phyloP scores from a whole-genome alignment of 257 asterid species.

The Forsythia viridissima region DNA sequence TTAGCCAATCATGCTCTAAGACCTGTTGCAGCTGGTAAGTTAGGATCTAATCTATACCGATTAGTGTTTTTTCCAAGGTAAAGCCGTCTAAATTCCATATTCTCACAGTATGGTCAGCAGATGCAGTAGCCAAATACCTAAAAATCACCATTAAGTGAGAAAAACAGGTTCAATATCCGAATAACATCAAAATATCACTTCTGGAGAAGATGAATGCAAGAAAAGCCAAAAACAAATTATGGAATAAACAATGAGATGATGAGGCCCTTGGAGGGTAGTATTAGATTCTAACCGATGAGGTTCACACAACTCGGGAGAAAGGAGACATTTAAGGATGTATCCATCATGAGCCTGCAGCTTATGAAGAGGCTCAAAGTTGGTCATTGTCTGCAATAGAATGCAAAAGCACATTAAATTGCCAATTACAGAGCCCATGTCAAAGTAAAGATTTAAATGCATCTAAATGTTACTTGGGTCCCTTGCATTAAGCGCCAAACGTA shows the following conservation, averaged over 20 bases:
- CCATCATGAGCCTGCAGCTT: conserved; percentile 93
- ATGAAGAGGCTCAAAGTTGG: conserved; percentile 96
- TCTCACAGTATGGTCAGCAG: conserved; percentile 89
- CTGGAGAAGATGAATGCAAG: neutral
- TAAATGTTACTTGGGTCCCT: conserved; percentile 71
- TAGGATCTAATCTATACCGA: conserved; percentile 42
- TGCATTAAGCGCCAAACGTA: conserved; percentile 89
- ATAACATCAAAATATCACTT: neutral
- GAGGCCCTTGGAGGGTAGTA: neutral
- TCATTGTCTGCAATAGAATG: conserved; percentile 75
- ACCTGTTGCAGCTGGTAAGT: neutral
- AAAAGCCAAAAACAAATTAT: neutral
- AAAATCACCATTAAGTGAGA: neutral
- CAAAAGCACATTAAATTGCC: conserved; percentile 3
- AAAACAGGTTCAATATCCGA: neutral
- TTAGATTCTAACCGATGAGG: conserved; percentile 65
- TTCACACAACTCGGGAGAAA: conserved; percentile 92
- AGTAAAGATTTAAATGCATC: conserved; percentile 14
- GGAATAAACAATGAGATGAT: conserved; percentile 2
- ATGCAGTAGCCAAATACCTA: conserved; percentile 94
- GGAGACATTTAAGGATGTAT: conserved; percentile 90
- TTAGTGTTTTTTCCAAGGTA: conserved; percentile 80
- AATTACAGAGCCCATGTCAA: neutral
- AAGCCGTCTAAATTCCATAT: conserved; percentile 97
- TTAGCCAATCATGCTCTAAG: neutral